Conservation (phyloP, 805 yeast species). For the Saturnispora zaruensis region DNA sequence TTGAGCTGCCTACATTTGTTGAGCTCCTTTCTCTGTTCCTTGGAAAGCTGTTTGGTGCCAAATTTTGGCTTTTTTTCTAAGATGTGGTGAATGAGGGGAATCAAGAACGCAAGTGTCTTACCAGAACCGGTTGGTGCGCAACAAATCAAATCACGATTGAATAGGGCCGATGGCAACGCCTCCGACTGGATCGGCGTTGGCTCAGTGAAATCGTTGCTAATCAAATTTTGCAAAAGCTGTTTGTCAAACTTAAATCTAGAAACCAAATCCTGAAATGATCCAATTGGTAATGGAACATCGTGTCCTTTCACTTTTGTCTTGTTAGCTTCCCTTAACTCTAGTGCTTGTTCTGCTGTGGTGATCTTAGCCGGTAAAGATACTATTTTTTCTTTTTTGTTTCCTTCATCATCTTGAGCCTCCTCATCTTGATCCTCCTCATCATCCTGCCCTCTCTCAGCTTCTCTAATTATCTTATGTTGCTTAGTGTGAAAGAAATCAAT, state of each 20-base stretch:
- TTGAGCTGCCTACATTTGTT: conserved; percentile 43
- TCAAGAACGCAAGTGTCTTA: conserved; percentile 82
- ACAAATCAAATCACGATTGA: conserved; percentile 71
- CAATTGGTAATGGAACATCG: conserved; percentile 86
- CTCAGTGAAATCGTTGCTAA: conserved; percentile 61
- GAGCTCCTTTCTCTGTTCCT: conserved; percentile 9
- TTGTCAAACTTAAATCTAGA: conserved; percentile 58
- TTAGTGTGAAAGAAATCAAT: conserved; percentile 74
- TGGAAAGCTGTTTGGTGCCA: conserved; percentile 43
- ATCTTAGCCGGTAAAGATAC: conserved; percentile 28
- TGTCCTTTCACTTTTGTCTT: conserved; percentile 70
- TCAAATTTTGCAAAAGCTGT: conserved; percentile 51
- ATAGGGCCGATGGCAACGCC: conserved; percentile 66
- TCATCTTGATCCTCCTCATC: conserved; percentile 27
- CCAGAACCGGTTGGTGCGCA: conserved; percentile 99
- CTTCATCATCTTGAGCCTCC: conserved; percentile 18
- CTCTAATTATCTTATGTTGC: conserved; percentile 25
- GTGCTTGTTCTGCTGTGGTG: conserved; percentile 50
- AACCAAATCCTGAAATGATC: conserved; percentile 75
- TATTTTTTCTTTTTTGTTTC: neutral
- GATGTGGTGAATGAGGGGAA: conserved; percentile 62
- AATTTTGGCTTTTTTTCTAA: conserved; percentile 14
- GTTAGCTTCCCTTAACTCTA: conserved; percentile 46
- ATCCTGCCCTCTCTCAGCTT: conserved; percentile 22
- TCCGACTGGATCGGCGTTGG: conserved; percentile 95